These are phyloP conservation scores for Penicillium hordei DNA, from an alignment of 2,329 filamentous ascomycete species.

Conservation along the genomic window DNA sequence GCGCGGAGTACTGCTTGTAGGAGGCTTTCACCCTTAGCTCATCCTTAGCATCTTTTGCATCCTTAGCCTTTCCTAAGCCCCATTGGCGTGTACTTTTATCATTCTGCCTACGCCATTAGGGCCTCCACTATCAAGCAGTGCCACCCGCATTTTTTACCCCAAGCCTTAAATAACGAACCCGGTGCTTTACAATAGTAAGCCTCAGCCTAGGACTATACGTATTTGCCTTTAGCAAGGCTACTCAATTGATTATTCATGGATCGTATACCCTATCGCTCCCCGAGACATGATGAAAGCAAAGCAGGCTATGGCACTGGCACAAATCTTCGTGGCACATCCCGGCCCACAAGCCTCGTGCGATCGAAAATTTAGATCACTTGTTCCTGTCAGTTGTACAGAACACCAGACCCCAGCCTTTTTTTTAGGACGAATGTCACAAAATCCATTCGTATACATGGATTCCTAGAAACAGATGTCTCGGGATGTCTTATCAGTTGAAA, in stretches of 20 bases:
- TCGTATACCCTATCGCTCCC: neutral
- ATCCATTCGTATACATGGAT: neutral
- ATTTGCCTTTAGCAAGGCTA: neutral
- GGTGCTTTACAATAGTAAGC: neutral
- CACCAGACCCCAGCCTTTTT: neutral
- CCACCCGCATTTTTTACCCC: neutral
- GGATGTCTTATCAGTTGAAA: neutral
- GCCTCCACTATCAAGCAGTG: constrained; percentile 1
- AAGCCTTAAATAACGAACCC: neutral
- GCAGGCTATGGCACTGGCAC: neutral
- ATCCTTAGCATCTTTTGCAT: neutral
- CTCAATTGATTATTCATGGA: constrained; percentile 3
- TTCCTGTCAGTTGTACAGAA: neutral
- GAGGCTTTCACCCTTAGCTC: neutral
- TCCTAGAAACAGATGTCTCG: neutral
- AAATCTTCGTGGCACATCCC: neutral
- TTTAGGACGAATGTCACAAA: neutral
- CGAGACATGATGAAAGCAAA: neutral
- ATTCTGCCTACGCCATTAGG: neutral
- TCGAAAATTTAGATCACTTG: neutral
- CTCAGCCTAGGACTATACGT: neutral
- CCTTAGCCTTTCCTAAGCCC: constrained; percentile 1
- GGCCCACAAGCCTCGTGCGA: neutral
- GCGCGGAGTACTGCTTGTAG: neutral
- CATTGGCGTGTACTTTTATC: neutral